Evolutionary conservation across 495 filamentous ascomycete genomes (phyloP), one percentile per base, ranked within the genome.

Genomic region (Penicillium lagena): DNA sequence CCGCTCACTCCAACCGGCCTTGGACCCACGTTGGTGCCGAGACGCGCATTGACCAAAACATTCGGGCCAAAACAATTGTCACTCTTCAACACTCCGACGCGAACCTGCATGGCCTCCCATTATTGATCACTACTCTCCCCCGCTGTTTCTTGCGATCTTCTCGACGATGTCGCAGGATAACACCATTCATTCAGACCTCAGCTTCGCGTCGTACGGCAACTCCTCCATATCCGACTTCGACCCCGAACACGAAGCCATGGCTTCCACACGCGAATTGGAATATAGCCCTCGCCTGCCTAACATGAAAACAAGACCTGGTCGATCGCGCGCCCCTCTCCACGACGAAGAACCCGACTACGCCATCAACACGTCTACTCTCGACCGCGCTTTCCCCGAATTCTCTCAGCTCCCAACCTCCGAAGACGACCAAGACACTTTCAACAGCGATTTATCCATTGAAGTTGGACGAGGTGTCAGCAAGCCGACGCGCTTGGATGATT

Each of bases 361-460:
- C 29, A 71, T 84, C 53, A 79, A 84, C 64, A 84, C 80, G 7
- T 85, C 80, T 8, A 79, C 73, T 31, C 66, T 85, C 36, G 77
- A 76, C 15, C 76, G 73, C 51, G 70, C 75, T 40, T 84, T 85
- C 60, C 82, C 82, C 15, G 74, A 84, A 50, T 84, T 77, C 44
- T 72, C 72, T 7, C 63, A 70, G 45, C 51, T 68, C 7, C 59
- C 62, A 29, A 62, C 66, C 3, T 72, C 70, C 1, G 64, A 69
- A 37, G 68, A 69, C 34, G 68, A 67, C 31, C 2, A 22, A 22
- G 59, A 63, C 28, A 53, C 59, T 17, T 44, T 53, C 33, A 55
- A 66, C 27, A 54, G 63, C 39, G 61, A 60, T 8, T 47, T 69
- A 38, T 74, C 70, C 0, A 60, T 78, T 37, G 73, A 76, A 44